These are phyloP conservation scores for Calonectria hongkongensis DNA, from an alignment of 2,329 filamentous ascomycete species.

Conservation along the genomic window DNA sequence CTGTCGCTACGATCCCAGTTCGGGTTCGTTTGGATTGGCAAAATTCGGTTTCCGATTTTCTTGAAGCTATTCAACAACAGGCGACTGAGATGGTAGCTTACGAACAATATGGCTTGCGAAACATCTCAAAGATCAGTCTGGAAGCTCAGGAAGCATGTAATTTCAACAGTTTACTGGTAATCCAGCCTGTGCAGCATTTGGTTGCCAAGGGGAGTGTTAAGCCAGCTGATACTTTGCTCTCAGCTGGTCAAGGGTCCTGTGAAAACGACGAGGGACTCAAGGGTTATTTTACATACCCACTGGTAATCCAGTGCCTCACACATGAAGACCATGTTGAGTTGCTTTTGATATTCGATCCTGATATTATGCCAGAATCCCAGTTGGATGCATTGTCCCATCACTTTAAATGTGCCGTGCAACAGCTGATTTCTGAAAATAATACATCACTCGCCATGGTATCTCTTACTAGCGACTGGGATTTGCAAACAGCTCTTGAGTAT, in stretches of 20 bases:
- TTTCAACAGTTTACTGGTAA: conserved; percentile 56
- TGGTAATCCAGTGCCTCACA: conserved; percentile 19
- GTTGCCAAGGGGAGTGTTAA: background rate
- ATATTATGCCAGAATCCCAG: conserved; percentile 9
- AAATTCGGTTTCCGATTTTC: conserved; percentile 28
- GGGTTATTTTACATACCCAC: conserved; percentile 25
- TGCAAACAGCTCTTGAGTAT: background rate
- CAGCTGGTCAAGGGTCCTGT: background rate
- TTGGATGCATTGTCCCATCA: conserved; percentile 6
- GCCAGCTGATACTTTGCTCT: background rate
- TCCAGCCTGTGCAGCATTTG: conserved; percentile 47
- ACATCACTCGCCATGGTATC: background rate
- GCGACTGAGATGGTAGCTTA: conserved; percentile 43
- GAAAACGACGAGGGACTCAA: conserved; percentile 3
- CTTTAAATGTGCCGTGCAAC: conserved; percentile 5
- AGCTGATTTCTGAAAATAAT: background rate
- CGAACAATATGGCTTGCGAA: conserved; percentile 48
- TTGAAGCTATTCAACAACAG: conserved; percentile 42
- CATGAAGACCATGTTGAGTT: conserved; percentile 16
- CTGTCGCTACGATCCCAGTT: conserved; percentile 65
- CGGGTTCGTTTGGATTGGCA: conserved; percentile 59
- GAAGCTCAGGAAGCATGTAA: conserved; percentile 45
- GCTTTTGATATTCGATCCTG: conserved; percentile 13
- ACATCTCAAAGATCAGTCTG: conserved; percentile 45
- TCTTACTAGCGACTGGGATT: conserved; percentile 3